Base-by-base conservation (phyloP, 768 basidiomycete species). In the Paxillus rubicundulus region DNA sequence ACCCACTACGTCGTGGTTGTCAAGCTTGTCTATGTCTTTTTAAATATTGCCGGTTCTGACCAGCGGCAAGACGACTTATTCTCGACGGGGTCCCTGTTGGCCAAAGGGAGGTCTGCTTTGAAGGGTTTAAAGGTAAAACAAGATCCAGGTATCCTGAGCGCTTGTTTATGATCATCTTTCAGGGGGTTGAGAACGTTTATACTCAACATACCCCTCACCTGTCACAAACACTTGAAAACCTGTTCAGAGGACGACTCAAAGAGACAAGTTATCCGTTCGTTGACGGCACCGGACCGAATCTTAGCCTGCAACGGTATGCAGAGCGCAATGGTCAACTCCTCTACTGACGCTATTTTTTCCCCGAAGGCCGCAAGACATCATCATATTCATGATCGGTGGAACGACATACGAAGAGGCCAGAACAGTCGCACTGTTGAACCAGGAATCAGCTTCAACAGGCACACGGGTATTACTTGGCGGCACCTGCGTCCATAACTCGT, bases 111-210 rank as follows among this genome's bases (percentile, higher is more conserved):
- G 50, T 94, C 91, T 28, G 97, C 95, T 0, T 68, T 99, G 61
- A 98, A 98, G 66, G 97, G 97, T 6, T 75, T 99, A 43, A 97
- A 97, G 80, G 92, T 92, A 49, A 30, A 72, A 57, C 18, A n/a
- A 36, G 14, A 28, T 33, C 37, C 12, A 8, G 16, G 8, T 33
- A 24, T 27, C 32, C 18, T 30, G 7, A 32, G 20, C 16, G 43
- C n/a, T 16, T 49, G 18, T 44, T 57, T 40, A 64, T 52, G 30
- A 32, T 46, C 54, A 28, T 40, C 21, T 33, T 56, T 4, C 50
- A 95, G 92, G 97, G 97, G 2, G 96, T 98, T 4, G 97, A 99
- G 72, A 99, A 99, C 62, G 95, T 98, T 14, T 99, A 98, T 67
- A 99, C 93, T 50, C 97, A 98, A 61, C 97, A 98, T 62, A 86